phyloP scores from a whole-genome alignment of 257 asterid genomes.

The Solanum peruvianum region DNA sequence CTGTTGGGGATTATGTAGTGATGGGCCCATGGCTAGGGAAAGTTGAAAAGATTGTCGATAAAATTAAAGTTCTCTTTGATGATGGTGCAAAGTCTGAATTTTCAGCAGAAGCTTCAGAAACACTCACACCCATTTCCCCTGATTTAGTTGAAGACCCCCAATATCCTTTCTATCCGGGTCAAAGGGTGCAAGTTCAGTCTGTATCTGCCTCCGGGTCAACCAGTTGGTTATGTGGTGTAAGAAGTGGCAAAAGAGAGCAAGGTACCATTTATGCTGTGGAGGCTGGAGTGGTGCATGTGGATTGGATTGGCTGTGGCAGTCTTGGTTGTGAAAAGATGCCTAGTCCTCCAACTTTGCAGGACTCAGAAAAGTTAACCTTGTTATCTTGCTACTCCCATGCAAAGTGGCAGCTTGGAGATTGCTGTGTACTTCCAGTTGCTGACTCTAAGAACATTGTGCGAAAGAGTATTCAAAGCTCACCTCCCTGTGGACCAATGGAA shows the following conservation, averaged over 20 bases:
- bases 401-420: conserved; percentile 93
- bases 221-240: conserved; percentile 62
- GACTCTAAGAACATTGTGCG: conserved; percentile 8
- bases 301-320: conserved; percentile 62
- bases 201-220: conserved; percentile 24
- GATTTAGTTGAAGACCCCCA: conserved; percentile 67
- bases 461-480: conserved; percentile 5
- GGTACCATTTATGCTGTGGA: conserved; percentile 67
- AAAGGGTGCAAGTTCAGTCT: conserved; percentile 49
- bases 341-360: conserved; percentile 39
- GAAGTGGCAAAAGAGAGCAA: conserved; percentile 23
- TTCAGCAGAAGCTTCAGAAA: conserved; percentile 35
- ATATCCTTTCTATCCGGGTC: conserved; percentile 80
- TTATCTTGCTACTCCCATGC: conserved; percentile 47
- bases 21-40: conserved; percentile 83
- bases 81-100: conserved; percentile 54
- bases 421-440: conserved; percentile 44
- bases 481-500: conserved; percentile 7
- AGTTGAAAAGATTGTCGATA: conserved; percentile 58
- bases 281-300: conserved; percentile 52
- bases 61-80: conserved; percentile 44
- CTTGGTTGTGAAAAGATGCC: conserved; percentile 23
- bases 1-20: conserved; percentile 55
- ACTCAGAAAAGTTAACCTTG: conserved; percentile 39
- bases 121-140: conserved; percentile 40